These are phyloP conservation scores for Trichoderma atrobrunneum DNA, from an alignment of 2,329 filamentous ascomycete genomes.

Conservation along the genomic window DNA sequence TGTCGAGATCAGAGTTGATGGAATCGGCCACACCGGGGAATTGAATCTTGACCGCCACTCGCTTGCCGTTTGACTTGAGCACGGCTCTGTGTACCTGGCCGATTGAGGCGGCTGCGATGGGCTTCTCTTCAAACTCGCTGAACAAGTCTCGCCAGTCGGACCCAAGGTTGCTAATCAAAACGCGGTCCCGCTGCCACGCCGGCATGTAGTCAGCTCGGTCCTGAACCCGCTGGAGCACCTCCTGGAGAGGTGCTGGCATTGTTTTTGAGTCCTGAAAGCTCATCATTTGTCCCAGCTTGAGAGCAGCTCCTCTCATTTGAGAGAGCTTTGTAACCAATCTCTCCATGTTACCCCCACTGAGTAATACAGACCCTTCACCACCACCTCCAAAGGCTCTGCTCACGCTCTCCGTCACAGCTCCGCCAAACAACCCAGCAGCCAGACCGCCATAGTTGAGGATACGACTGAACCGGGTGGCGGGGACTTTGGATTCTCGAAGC, in stretches of 20 bases:
- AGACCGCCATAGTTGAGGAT: constrained; percentile 95
- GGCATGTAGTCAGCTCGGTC: constrained; percentile 99
- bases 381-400: constrained; percentile 73
- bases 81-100: constrained; percentile 90
- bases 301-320: constrained; percentile 92
- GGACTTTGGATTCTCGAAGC: constrained; percentile 85
- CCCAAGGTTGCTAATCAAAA: constrained; percentile 76
- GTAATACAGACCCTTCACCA: constrained; percentile 71
- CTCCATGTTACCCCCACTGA: constrained; percentile 89
- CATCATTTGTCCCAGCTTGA: constrained; percentile 97
- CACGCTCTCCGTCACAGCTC: constrained; percentile 81
- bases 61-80: constrained; percentile 68
- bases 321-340: constrained; percentile 89
- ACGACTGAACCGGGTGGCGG: constrained; percentile 79
- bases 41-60: constrained; percentile 93
- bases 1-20: constrained; percentile 94
- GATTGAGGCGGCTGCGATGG: constrained; percentile 93
- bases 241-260: constrained; percentile 80
- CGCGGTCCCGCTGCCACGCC: constrained; percentile 82
- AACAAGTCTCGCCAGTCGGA: constrained; percentile 82
- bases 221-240: constrained; percentile 90
- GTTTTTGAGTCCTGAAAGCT: constrained; percentile 97
- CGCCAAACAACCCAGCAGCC: constrained; percentile 92
- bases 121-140: constrained; percentile 79
- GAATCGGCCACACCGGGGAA: constrained; percentile 95